A percentile compares a stretch with the other conserved stretches of the same genome.
Evolutionary conservation across 73 alveolate genomes (phyloP).

Genomic region (Paramecium primaurelia): DNA sequence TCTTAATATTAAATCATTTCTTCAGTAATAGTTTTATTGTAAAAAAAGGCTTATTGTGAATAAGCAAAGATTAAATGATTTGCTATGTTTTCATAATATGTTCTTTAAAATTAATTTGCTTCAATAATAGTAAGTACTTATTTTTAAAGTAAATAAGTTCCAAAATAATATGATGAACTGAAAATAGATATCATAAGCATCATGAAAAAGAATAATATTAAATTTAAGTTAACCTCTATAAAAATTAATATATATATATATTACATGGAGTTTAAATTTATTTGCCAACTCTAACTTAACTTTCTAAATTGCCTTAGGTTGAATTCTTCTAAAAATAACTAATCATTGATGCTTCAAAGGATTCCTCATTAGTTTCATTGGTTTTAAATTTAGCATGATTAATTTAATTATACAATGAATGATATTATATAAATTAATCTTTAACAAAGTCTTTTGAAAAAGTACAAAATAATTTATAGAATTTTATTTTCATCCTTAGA

Average conservation of each 20-base stretch:
- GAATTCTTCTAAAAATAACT: neutral
- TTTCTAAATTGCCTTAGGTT: neutral
- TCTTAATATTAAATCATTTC: neutral
- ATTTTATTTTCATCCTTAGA: neutral
- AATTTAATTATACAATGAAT: neutral
- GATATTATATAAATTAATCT: neutral
- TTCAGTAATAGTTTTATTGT: neutral
- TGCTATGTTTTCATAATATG: neutral
- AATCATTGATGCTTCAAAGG: neutral
- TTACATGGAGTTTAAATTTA: neutral
- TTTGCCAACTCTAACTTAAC: neutral
- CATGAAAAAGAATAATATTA: neutral
- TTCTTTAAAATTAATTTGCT: neutral
- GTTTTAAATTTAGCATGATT: neutral
- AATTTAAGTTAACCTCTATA: neutral
- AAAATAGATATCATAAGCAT: neutral
- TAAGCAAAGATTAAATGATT: neutral
- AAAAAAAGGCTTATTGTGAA: neutral
- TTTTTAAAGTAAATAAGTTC: neutral
- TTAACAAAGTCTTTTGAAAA: neutral
- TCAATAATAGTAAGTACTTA: neutral
- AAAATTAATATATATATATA: neutral
- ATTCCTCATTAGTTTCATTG: constrained; percentile 12
- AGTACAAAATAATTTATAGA: constrained; percentile 22
- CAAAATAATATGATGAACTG: neutral